Evolutionary conservation across 163 green algal genomes (phyloP).

Genomic region (Prototheca wickerhamii): DNA sequence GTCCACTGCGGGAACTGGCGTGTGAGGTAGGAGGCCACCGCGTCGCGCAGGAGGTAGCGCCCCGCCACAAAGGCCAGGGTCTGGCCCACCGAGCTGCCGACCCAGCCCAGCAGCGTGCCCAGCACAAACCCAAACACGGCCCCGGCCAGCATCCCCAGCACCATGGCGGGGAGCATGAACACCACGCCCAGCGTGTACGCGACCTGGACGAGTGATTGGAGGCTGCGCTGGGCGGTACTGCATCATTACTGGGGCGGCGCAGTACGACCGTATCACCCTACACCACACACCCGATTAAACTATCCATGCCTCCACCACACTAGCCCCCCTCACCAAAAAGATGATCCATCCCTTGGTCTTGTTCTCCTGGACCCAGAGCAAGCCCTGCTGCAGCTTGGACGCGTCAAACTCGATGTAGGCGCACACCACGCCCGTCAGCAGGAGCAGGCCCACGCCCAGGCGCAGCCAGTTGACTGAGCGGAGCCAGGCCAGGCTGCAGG

Average conservation of each 20-base stretch:
- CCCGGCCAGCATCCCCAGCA: slow-evolving; percentile 40
- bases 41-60: slow-evolving; percentile 53
- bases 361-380: not conserved
- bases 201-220: too few relatives aligned
- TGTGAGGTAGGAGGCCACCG: slow-evolving; percentile 35
- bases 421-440: not conserved
- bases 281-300: too few relatives aligned
- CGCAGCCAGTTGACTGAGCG: not conserved
- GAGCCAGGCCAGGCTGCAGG: not conserved
- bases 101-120: slow-evolving; percentile 52
- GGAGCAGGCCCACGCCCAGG: not conserved
- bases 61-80: slow-evolving; percentile 66
- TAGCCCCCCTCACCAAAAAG: not conserved
- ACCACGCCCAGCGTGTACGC: slow-evolving; percentile 30
- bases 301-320: not conserved
- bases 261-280: too few relatives aligned
- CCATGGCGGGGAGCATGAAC: slow-evolving; percentile 38
- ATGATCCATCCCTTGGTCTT: not conserved
- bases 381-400: not conserved
- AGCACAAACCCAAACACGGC: slow-evolving; percentile 54
- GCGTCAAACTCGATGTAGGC: slow-evolving; percentile 1
- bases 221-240: too few relatives aligned
- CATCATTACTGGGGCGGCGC: too few relatives aligned
- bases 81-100: slow-evolving; percentile 56
- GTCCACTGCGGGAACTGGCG: slow-evolving; percentile 49